Evolutionary conservation across 176 grass and related monocot genomes (phyloP), one percentile per base, ranked within the genome.

Genomic region (Tillandsia fasciculata): DNA sequence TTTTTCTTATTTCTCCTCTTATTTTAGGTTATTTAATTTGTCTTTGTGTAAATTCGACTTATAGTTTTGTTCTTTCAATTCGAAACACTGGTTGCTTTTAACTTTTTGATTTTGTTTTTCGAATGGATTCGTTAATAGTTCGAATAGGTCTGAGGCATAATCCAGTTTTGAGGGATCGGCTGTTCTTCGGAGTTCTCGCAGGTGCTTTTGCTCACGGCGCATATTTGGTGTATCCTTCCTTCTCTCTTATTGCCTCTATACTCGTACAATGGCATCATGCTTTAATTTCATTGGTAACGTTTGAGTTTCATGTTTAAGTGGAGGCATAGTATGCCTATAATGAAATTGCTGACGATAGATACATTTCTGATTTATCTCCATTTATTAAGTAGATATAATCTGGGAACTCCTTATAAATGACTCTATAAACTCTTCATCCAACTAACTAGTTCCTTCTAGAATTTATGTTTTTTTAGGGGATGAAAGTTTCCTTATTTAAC

Each of bases 141-240:
- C 83, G 94, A 76, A 97, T 97, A 65, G 89, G 84, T 4, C 48
- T 92, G 64, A 77, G 89, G 84, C 82, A 90, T 53, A 97, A 90
- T 50, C 94, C 89, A 23, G 89, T 97, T 73, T 63, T 72, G 69
- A 90, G 89, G 70, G 89, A 93, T 72, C 86, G 94, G 47, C 51
- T 97, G 68, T 92, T 97, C 84, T 97, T 85, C 51, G 94, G 94
- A 42, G 94, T 90, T 27, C 80, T 97, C 69, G 86, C 89, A 15
- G 86, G 86, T 64, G 94, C 89, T 1, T 92, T 97, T 68, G 94
- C 73, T 73, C 94, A 97, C 26, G 86, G 89, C 51, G 67, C 86
- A 70, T 97, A 97, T 82, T 80, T 97, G 71, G 84, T 97, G 94
- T 97, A 87, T 71, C 83, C 77, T 59, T 73, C 53, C 10, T 26